Evolutionary conservation across 2,329 filamentous ascomycete species (phyloP).

Genomic region (Huntiella decipiens): DNA sequence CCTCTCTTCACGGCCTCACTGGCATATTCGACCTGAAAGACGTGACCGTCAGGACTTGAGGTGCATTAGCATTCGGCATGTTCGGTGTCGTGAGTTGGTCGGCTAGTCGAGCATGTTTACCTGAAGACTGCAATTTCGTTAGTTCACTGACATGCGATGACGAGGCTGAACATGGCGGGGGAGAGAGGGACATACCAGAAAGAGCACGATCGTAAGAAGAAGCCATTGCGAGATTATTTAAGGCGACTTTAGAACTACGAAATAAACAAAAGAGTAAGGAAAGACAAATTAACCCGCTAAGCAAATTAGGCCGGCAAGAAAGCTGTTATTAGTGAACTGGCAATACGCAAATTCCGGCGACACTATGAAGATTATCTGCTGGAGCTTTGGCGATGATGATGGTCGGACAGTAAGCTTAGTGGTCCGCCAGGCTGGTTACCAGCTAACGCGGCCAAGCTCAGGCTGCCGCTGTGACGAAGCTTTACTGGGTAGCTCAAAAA

Average conservation of each 20-base stretch:
- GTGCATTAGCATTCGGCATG: slow-evolving; percentile 23
- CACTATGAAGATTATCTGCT: no score
- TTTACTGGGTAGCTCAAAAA: slow-evolving; percentile 7
- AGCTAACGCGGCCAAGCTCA: slow-evolving; percentile 12
- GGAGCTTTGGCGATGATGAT: neutral
- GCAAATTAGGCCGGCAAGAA: no score
- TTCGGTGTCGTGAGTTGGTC: slow-evolving; percentile 20
- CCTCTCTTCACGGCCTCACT: slow-evolving; percentile 97
- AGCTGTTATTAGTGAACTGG: no score
- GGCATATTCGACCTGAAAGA: slow-evolving; percentile 99
- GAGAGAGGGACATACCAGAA: slow-evolving; percentile 51
- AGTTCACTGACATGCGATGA: slow-evolving; percentile 18
- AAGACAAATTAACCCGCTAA: no score
- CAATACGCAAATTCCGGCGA: no score
- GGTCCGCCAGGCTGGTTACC: slow-evolving; percentile 4
- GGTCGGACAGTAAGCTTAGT: neutral
- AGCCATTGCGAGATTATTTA: slow-evolving; percentile 37
- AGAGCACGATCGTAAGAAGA: slow-evolving; percentile 98
- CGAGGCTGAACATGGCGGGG: slow-evolving; percentile 14
- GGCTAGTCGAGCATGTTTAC: slow-evolving; percentile 24
- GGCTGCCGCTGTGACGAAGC: slow-evolving; percentile 18
- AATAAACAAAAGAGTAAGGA: no score
- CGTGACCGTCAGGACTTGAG: slow-evolving; percentile 85
- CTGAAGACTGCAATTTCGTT: slow-evolving; percentile 56
- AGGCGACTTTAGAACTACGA: no score